Evolutionary conservation across 768 basidiomycete species (phyloP), one percentile per base, ranked within the genome.

Genomic region (Collybiopsis confluens): DNA sequence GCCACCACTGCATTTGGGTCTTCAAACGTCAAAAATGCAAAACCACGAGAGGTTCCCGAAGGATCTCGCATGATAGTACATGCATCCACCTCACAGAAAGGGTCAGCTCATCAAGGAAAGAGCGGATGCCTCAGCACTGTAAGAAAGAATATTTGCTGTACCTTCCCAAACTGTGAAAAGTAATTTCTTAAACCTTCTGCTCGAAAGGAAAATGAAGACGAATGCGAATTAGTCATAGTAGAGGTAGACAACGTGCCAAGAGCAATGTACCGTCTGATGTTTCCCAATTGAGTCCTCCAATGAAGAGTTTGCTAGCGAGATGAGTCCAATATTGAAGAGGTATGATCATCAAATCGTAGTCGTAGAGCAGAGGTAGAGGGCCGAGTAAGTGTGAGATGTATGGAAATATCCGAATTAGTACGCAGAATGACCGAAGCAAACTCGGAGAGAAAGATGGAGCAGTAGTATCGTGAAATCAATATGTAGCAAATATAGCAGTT

Each of bases 251-350:
- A 57, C 65, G 59, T 59, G 58, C 59, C 59, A 65, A 66, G 61
- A 66, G 64, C 60, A 62, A 61, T 70, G 75, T 78, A 92, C 90
- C 90, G 77, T 92, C 90, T 73, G 86, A 88, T 65, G 90, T 92
- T 66, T 91, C 89, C 90, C 90, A 92, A 74, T 86, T 92, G 59
- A 92, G 78, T 64, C 90, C 90, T 62, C 90, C 90, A 68, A 92
- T 85, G 75, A 92, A 92, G 79, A 92, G 85, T 79, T 92, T 92
- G 70, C 90, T 92, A 81, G 42, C 64, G 51, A 64, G 59, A 65
- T 58, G 42, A 33, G 13, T 13, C 30, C 24, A 56, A 52, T 38
- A 52, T 47, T 35, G 50, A 47, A 48, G 44, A 30, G 33, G 36
- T 18, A 45, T 15, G 27, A 43, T 24, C 37, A 42, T 27, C 35